Conservation (phyloP, 176 grass and related monocot species). For the Hyparrhenia diplandra region DNA sequence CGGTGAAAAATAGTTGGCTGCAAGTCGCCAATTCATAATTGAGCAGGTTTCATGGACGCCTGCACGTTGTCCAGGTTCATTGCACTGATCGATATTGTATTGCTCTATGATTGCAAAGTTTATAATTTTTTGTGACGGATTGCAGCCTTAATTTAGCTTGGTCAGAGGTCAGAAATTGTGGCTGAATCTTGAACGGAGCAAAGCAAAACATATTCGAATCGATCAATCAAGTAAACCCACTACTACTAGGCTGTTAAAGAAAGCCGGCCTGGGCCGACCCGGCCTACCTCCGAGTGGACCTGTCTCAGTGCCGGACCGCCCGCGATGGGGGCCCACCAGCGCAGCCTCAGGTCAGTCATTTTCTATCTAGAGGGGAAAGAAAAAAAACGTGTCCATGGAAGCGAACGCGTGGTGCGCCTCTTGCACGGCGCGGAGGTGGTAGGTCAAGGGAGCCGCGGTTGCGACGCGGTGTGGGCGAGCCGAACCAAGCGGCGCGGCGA, state of each 20-base stretch:
- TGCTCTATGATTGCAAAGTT: not conserved
- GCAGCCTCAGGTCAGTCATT: slow-evolving; percentile 20
- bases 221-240: not conserved
- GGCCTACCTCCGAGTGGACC: not conserved
- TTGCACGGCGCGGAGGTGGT: slow-evolving; percentile 8
- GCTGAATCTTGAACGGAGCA: not conserved
- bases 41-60: not conserved
- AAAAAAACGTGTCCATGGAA: not conserved
- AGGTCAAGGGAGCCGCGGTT: slow-evolving; percentile 13
- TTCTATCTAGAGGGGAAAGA: slow-evolving; percentile 11
- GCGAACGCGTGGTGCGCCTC: not conserved
- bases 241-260: not conserved
- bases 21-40: not conserved
- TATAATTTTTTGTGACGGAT: not conserved
- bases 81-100: not conserved
- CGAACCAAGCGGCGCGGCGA: slow-evolving; percentile 9
- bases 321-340: not conserved
- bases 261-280: not conserved
- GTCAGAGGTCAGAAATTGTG: not conserved
- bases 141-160: not conserved
- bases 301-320: not conserved
- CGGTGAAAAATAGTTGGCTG: not conserved
- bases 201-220: not conserved
- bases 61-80: not conserved
- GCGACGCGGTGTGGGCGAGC: not conserved